Conservation (phyloP, 768 basidiomycete species). For the Pisolithus tinctorius region DNA sequence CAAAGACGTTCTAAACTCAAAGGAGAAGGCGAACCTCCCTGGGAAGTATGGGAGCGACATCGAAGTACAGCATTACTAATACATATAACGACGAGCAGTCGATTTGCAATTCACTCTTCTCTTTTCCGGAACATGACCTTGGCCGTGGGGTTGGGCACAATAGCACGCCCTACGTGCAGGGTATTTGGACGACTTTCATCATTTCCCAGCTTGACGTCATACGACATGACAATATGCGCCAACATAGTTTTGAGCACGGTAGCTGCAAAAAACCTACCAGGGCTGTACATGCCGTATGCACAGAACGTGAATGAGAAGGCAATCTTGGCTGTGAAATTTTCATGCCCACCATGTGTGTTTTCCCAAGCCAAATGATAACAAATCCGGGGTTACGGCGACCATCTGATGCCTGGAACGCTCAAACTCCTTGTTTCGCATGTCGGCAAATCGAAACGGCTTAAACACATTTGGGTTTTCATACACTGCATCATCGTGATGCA, state of each 20-base stretch:
- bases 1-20: no score
- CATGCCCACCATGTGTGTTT: constrained; percentile 19
- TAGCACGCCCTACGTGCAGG: neutral
- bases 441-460: constrained; percentile 44
- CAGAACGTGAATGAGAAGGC: neutral
- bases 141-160: neutral
- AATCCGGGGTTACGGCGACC: constrained; percentile 26
- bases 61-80: no score
- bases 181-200: neutral
- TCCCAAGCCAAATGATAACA: constrained; percentile 32
- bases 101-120: no score
- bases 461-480: constrained; percentile 34
- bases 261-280: constrained; percentile 38
- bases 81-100: no score
- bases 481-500: constrained; percentile 12
- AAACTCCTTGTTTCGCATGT: constrained; percentile 26
- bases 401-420: constrained; percentile 30
- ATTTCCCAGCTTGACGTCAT: constrained; percentile 11
- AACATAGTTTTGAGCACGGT: constrained; percentile 26
- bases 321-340: neutral
- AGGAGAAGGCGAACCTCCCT: no score
- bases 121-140: no score
- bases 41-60: no score
- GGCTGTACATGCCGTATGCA: constrained; percentile 11
- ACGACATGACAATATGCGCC: constrained; percentile 10